phyloP scores from a whole-genome alignment of 208 protist species.

The Trypanosomatidae sp. region DNA sequence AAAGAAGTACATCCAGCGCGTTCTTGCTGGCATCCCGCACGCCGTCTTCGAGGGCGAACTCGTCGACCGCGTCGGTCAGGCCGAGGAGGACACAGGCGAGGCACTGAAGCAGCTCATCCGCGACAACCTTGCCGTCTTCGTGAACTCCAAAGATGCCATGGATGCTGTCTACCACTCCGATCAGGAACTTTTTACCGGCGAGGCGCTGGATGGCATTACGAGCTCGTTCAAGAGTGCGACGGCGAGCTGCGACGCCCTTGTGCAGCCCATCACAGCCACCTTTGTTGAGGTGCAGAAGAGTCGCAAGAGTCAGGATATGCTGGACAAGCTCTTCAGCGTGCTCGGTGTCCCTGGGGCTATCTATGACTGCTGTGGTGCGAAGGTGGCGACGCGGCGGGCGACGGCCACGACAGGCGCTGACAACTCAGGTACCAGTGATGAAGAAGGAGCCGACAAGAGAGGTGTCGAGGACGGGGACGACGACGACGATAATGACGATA shows the following conservation, averaged over 20 bases:
- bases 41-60: slow-evolving; percentile 51
- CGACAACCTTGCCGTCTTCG: slow-evolving; percentile 80
- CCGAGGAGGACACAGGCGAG: slow-evolving; percentile 45
- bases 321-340: slow-evolving; percentile 77
- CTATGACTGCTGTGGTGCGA: slow-evolving; percentile 71
- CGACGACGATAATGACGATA: slow-evolving; percentile 1
- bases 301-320: slow-evolving; percentile 52
- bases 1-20: slow-evolving; percentile 60
- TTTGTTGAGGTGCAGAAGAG: slow-evolving; percentile 53
- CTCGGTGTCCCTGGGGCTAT: slow-evolving; percentile 70
- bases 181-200: slow-evolving; percentile 74
- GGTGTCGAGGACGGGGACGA: slow-evolving; percentile 1
- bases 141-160: slow-evolving; percentile 83
- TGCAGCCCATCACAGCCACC: slow-evolving; percentile 56
- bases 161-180: slow-evolving; percentile 70
- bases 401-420: neutral
- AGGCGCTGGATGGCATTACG: slow-evolving; percentile 69
- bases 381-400: slow-evolving; percentile 37
- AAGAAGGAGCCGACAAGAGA: neutral
- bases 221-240: slow-evolving; percentile 46
- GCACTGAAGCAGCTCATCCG: slow-evolving; percentile 83
- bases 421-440: neutral
- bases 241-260: slow-evolving; percentile 44
- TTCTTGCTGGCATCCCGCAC: slow-evolving; percentile 43
- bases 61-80: slow-evolving; percentile 32